Evolutionary conservation across 495 filamentous ascomycete species (phyloP).

Genomic region (Umbilicaria muhlenbergii): DNA sequence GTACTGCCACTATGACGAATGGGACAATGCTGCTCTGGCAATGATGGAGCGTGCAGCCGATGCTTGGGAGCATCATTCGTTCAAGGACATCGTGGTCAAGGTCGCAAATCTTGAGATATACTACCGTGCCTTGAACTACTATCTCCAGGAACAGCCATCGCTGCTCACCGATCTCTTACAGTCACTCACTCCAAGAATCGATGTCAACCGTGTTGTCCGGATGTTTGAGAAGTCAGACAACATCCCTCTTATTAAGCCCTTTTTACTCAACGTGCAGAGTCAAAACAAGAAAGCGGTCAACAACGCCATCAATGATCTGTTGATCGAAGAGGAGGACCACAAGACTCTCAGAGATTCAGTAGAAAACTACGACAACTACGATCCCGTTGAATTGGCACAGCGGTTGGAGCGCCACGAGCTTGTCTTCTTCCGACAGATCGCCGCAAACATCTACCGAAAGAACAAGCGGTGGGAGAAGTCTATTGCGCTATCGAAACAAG

Average conservation of each 20-base stretch:
- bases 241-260: conserved; percentile 96
- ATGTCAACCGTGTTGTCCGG: conserved; percentile 94
- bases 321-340: conserved; percentile 98
- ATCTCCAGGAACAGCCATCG: conserved; percentile 89
- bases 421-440: conserved; percentile 98
- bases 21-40: conserved; percentile 92
- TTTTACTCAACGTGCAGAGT: conserved; percentile 87
- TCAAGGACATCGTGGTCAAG: conserved; percentile 98
- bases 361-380: conserved; percentile 98
- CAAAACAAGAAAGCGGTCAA: conserved; percentile 99
- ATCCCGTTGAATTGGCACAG: conserved; percentile 85
- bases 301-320: conserved; percentile 91
- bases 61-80: conserved; percentile 98
- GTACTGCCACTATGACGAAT: conserved; percentile 98
- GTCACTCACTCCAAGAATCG: conserved; percentile 78
- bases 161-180: conserved; percentile 92
- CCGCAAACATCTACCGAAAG: conserved; percentile 96
- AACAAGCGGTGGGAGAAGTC: conserved; percentile 99
- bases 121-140: conserved; percentile 95
- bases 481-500: conserved; percentile 95
- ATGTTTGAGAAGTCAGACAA: conserved; percentile 99
- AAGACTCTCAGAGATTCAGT: conserved; percentile 97
- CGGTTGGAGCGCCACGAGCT: conserved; percentile 91
- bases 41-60: conserved; percentile 99
- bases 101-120: conserved; percentile 98